These are phyloP conservation scores for Aaosphaeria arxii DNA, from an alignment of 2,329 filamentous ascomycete species.

Conservation along the genomic window DNA sequence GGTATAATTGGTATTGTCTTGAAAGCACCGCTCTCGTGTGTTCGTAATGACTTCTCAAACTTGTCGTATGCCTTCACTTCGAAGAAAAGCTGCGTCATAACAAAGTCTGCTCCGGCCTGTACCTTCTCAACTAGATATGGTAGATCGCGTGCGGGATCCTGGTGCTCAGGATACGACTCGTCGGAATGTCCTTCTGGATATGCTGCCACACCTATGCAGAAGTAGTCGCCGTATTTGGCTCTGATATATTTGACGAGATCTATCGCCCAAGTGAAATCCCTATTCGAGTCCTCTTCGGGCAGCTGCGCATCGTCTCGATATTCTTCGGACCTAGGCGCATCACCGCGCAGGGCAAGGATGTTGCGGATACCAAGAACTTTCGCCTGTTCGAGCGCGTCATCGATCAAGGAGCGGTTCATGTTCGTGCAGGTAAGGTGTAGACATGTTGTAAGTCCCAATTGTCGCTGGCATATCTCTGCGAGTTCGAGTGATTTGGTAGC, in stretches of 20 bases:
- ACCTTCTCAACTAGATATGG: slow-evolving; percentile 89
- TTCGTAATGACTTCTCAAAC: slow-evolving; percentile 74
- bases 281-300: slow-evolving; percentile 61
- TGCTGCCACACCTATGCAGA: slow-evolving; percentile 89
- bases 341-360: slow-evolving; percentile 86
- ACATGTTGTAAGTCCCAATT: slow-evolving; percentile 89
- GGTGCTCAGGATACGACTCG: slow-evolving; percentile 80
- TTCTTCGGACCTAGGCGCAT: slow-evolving; percentile 85
- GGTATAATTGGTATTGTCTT: slow-evolving; percentile 87
- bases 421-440: slow-evolving; percentile 97
- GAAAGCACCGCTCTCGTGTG: slow-evolving; percentile 81
- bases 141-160: slow-evolving; percentile 65
- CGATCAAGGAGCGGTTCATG: slow-evolving; percentile 83
- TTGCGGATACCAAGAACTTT: slow-evolving; percentile 90
- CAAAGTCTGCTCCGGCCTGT: slow-evolving; percentile 88
- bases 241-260: slow-evolving; percentile 90
- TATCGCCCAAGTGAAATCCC: slow-evolving; percentile 82
- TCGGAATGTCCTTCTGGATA: slow-evolving; percentile 96
- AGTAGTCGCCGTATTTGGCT: slow-evolving; percentile 84
- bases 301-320: slow-evolving; percentile 68
- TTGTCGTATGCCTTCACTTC: slow-evolving; percentile 77
- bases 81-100: slow-evolving; percentile 98
- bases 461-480: slow-evolving; percentile 90
- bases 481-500: slow-evolving; percentile 88
- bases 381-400: slow-evolving; percentile 85